Evolutionary conservation across 257 asterid species (phyloP), one percentile per base, ranked within the genome.

Genomic region (Nicotiana benthamiana): DNA sequence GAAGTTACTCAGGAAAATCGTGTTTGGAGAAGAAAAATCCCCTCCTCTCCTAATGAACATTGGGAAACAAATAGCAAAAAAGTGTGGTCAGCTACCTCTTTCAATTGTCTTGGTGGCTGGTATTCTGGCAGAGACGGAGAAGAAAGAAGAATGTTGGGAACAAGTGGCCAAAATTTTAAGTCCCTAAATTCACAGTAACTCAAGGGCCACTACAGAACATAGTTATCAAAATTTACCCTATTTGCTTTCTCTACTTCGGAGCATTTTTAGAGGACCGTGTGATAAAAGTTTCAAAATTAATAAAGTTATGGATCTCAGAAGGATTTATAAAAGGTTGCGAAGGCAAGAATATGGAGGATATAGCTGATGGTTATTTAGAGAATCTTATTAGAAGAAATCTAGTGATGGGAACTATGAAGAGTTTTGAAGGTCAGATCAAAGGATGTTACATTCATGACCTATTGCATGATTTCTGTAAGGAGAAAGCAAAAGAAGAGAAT

Each of bases 341-440:
- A 36, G 46, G 46, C 2, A 36, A 36, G 32, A 80, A 80, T 72
- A n/a, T 80, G 43, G 86, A 75, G 56, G 64, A 83, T 20, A 46
- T 75, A 75, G 46, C 46, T 0, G 46, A 36, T 27, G 67, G 60
- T 6, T 83, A 57, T 65, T 54, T 83, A 75, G 68, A 15, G 65
- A 83, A 83, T 64, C 81, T 83, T 4, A 53, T 77, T 4, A 76
- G 22, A 2, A 77, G 84, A 59, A 83, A 75, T 75, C 57, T 80
- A 66, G 80, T 3, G 81, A 4, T 74, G 81, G 30, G 28, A 16
- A 36, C 46, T 36, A 36, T 6, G 46, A 36, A 1, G 46, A 36
- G 46, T 36, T 36, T 9, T 36, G 2, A 10, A 36, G 46, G 46
- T 36, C 7, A 6, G 46, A 36, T 36, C 46, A 36, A 36, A 36